phyloP scores from a whole-genome alignment of 2,329 filamentous ascomycete species.

The Dryadomyces quercivorus region DNA sequence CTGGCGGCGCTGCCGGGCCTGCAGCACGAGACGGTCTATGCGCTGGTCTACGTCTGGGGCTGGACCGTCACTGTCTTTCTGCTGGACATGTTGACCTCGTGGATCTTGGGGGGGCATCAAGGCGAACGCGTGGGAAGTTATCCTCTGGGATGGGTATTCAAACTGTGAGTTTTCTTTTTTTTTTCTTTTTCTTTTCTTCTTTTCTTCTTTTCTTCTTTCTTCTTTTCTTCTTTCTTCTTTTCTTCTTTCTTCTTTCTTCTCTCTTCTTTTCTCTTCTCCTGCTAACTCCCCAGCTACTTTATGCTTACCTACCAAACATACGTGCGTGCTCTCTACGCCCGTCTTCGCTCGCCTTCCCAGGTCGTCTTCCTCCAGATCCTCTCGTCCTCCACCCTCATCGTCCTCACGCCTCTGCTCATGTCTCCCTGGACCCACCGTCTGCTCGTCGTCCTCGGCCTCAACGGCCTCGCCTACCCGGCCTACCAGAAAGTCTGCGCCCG shows the following conservation, averaged over 20 bases:
- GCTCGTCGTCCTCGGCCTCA: conserved; percentile 40
- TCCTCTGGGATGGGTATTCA: conserved; percentile 59
- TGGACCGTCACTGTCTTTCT: conserved; percentile 57
- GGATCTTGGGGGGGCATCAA: conserved; percentile 53
- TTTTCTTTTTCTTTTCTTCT: not conserved
- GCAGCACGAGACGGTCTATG: conserved; percentile 49
- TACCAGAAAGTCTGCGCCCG: conserved; percentile 56
- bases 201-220: not conserved
- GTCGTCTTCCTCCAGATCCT: conserved; percentile 54
- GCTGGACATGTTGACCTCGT: conserved; percentile 51
- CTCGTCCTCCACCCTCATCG: conserved; percentile 49
- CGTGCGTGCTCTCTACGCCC: conserved; percentile 55
- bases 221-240: not conserved
- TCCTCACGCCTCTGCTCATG: conserved; percentile 53
- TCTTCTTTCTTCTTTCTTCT: conserved; percentile 4
- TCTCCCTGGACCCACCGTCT: conserved; percentile 44
- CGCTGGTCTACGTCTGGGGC: conserved; percentile 57
- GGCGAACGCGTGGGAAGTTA: conserved; percentile 58
- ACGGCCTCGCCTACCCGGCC: conserved; percentile 45
- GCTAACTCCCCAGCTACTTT: conserved; percentile 37
- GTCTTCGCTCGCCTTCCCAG: conserved; percentile 51
- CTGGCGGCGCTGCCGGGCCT: conserved; percentile 44
- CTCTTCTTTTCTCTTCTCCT: not conserved
- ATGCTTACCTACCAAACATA: conserved; percentile 61
- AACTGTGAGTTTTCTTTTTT: conserved; percentile 37